Evolutionary conservation across 768 basidiomycete genomes (phyloP), one percentile per base, ranked within the genome.

Genomic region (Imleria badia): DNA sequence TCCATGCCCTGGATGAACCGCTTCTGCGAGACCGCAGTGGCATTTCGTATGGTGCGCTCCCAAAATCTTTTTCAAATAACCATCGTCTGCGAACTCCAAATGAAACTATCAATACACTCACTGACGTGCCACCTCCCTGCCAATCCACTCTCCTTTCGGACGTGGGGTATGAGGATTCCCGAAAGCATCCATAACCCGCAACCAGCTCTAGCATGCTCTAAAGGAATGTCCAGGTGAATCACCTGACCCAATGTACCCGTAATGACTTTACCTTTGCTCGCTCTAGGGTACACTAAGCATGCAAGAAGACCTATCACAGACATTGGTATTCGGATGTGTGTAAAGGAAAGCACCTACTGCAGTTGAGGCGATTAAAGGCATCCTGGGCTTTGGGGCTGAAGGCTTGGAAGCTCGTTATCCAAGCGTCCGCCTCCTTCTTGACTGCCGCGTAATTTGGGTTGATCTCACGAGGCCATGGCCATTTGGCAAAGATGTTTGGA

Each of bases 121-220:
- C 59, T 56, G 55, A 2, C 55, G 55, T n/a, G 42, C 42, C 3
- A 61, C 13, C 44, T 61, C 59, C 4, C 60, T 59, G 0, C 53
- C 60, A 2, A 60, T 29, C 60, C 60, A 60, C 40, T 61, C 59
- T 23, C 45, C 60, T 29, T 52, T 33, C 0, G 51, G 60, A 36
- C 59, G 60, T 30, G 45, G 59, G 1, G 7, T 23, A 52, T 43
- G 36, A 15, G 48, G 54, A 20, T 61, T 61, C 26, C 47, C 39
- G 22, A 61, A 17, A 6, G 54, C 60, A 8, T 61, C 59, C 7
- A 51, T 43, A 67, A 73, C 6, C 70, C 81, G 50, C 79, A 78
- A 9, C 68, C 72, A 12, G 72, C 66, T 12, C 76, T 69, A 36
- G 64, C 45, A 17, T 61, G 60, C 5, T 61, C 60, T 61, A 22